A percentile compares a stretch with the other conserved stretches of the same genome.
Evolutionary conservation across 2,329 filamentous ascomycete genomes (phyloP).

Genomic region (Fusarium ramigenum): DNA sequence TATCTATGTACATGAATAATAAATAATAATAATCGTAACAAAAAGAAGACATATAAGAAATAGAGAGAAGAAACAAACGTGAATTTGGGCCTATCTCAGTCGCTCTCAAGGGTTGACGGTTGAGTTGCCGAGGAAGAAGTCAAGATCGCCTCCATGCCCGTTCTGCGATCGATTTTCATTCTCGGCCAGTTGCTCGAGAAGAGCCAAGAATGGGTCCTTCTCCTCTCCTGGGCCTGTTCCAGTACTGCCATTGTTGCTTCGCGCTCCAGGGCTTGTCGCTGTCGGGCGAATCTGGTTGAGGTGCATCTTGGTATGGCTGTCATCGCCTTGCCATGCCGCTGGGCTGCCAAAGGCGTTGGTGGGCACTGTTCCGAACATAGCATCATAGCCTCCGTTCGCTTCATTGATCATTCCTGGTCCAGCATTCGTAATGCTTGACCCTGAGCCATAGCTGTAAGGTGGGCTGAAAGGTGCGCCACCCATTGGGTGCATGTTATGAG

Average conservation of each 20-base stretch:
- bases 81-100: background rate
- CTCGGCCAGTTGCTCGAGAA: constrained; percentile 84
- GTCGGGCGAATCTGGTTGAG: constrained; percentile 33
- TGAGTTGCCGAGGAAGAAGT: constrained; percentile 71
- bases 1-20: background rate
- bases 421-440: constrained; percentile 42
- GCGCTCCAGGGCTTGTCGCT: constrained; percentile 54
- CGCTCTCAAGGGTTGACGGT: constrained; percentile 18
- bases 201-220: constrained; percentile 81
- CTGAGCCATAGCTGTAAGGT: constrained; percentile 53
- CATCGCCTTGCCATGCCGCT: constrained; percentile 60
- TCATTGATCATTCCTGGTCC: constrained; percentile 44
- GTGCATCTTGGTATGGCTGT: constrained; percentile 39
- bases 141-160: constrained; percentile 77
- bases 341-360: constrained; percentile 64
- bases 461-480: constrained; percentile 52
- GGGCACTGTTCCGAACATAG: constrained; percentile 67
- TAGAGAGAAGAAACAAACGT: background rate
- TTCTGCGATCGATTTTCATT: constrained; percentile 71
- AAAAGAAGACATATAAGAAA: background rate
- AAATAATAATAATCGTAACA: background rate
- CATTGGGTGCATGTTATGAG: constrained; percentile 45
- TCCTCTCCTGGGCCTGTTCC: constrained; percentile 65
- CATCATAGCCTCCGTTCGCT: constrained; percentile 58
- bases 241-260: constrained; percentile 61